Evolutionary conservation across 2,329 filamentous ascomycete genomes (phyloP).

Genomic region (Paecilomyces sp.): DNA sequence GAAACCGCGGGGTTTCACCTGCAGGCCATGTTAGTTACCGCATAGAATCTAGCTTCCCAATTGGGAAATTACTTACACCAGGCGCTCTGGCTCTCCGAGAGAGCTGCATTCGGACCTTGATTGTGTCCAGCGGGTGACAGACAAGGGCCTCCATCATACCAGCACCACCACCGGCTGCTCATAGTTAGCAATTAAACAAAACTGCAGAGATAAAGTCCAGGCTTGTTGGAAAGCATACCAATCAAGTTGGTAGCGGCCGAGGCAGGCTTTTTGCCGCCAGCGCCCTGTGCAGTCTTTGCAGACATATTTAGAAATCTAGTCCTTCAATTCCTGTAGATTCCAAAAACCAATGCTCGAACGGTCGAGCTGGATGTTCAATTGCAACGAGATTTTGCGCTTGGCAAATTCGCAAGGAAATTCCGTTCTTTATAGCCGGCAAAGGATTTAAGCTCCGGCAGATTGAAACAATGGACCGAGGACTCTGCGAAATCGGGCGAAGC

Average conservation of each 20-base stretch:
- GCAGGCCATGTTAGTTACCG: neutral
- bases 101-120: conserved; percentile 99
- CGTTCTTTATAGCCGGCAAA: neutral
- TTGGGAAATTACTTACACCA: conserved; percentile 49
- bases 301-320: conserved; percentile 44
- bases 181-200: conserved; percentile 13
- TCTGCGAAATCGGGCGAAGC: neutral
- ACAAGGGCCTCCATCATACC: conserved; percentile 99
- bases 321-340: neutral
- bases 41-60: neutral
- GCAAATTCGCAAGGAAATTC: neutral
- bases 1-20: conserved; percentile 77
- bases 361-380: neutral
- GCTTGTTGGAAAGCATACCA: conserved; percentile 48
- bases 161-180: conserved; percentile 80
- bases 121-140: conserved; percentile 91
- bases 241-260: conserved; percentile 87
- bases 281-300: conserved; percentile 50
- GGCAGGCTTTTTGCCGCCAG: conserved; percentile 65
- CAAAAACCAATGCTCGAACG: neutral
- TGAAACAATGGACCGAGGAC: neutral
- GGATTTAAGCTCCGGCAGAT: neutral
- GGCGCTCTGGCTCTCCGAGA: conserved; percentile 76
- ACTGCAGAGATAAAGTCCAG: neutral
- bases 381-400: neutral